Base-by-base conservation (phyloP, 345 rosid species). In the Euphorbia peplus region DNA sequence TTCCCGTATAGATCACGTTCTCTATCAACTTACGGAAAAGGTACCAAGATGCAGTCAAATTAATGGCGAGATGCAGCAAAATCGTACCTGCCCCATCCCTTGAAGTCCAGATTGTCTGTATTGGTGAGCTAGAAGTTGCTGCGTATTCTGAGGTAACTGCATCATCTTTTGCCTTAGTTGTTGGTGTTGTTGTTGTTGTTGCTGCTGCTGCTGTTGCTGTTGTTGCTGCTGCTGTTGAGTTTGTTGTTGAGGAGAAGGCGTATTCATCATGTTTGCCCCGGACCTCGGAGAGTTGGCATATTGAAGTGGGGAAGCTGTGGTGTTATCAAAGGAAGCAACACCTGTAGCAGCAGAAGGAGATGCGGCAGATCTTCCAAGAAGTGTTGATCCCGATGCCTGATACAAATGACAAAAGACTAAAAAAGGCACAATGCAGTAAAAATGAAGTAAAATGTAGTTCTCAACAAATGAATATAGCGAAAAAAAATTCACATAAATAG, bases 201-300 rank as follows among this genome's bases (percentile, higher is more conserved):
- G 37, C 37, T 32, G 87, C 1, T 81, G 86, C 0, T 80, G 86
- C 14, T 83, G 86, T 9, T 75, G 88, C 48, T 80, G 86, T 11
- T 83, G 86, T 10, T 75, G 88, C 42, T 85, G 92, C 66, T 80
- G 96, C 37, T 85, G 93, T 24, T 79, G 90, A 22, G 70, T 55
- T 68, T 89, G 90, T 60, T 89, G 97, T 76, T 89, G 96, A 70
- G 99, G 96, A 69, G 97, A 95, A 57, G 95, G 90, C 15, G 83
- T 80, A 66, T 86, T 95, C 84, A 86, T 86, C 82, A 95, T 86
- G 69, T 55, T 83, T 41, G 91, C 69, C 63, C 87, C 84, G 44
- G 97, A 90, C 74, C 90, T 87, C 70, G 96, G 99, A 70, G 99
- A 95, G 78, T 90, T 91, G 65, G 95, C 85, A 82, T 91, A 91